Conservation (phyloP, 768 basidiomycete species). For the Amanita fuliginea region DNA sequence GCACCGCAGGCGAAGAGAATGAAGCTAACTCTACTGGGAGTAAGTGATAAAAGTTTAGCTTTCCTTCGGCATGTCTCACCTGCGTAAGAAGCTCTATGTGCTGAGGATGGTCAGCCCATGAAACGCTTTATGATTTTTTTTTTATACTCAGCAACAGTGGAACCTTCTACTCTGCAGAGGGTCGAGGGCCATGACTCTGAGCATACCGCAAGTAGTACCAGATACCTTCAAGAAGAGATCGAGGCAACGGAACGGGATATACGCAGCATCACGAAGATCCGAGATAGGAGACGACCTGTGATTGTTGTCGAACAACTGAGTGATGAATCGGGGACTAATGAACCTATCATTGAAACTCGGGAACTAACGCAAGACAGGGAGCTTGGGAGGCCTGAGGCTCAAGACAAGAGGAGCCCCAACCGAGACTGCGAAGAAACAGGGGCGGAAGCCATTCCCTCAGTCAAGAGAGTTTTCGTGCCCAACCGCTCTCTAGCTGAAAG, state of each 20-base stretch:
- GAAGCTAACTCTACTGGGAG: neutral
- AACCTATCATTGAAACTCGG: neutral
- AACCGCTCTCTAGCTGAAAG: neutral
- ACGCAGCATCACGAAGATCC: neutral
- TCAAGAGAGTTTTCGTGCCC: neutral
- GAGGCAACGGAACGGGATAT: neutral
- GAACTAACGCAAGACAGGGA: neutral
- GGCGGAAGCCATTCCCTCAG: neutral
- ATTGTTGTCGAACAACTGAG: neutral
- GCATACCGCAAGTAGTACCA: too few species aligned
- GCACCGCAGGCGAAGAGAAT: too few species aligned
- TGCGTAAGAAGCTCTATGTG: neutral
- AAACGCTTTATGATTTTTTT: neutral
- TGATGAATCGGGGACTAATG: neutral
- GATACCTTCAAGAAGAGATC: neutral
- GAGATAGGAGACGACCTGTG: neutral
- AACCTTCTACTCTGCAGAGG: neutral
- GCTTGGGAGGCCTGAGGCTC: neutral
- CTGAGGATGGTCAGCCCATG: neutral
- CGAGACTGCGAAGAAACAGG: neutral
- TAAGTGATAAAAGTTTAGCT: neutral
- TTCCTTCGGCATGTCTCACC: neutral
- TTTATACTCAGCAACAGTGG: neutral
- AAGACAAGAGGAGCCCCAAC: neutral
- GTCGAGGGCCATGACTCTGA: neutral